Evolutionary conservation across 768 basidiomycete genomes (phyloP), one percentile per base, ranked within the genome.

Genomic region (Boletellus ananiceps): DNA sequence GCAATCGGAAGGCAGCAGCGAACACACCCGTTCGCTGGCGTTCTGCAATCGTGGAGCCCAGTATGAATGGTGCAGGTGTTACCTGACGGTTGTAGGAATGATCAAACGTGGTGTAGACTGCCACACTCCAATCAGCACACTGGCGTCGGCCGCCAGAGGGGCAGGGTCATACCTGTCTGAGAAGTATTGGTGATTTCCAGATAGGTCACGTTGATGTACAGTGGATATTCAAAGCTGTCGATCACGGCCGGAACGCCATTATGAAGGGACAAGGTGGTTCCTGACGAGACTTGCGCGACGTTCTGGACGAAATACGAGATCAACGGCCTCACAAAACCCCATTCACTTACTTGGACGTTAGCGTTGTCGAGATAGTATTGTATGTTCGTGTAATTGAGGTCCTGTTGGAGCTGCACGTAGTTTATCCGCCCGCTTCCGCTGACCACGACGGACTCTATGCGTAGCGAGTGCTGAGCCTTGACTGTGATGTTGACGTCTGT

Each of bases 21-120:
- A 34, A 27, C 77, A 60, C 52, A 83, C 83, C 71, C 11, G 84
- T 74, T 31, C 75, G 64, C 61, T 90, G 88, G 21, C 71, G 76
- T 51, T 83, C 77, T 15, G 64, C 51, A 29, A 84, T 87, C 9
- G 74, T 76, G 8, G 81, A 83, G 9, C 74, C 75, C 5, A 80
- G 59, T 45, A 80, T 74, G 52, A 84, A 78, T 2, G 85, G 82
- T 35, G 74, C 72, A 1, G 86, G 85, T 13, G 76, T 59, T 34
- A 82, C 64, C 19, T 71, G 68, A 19, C 86, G 80, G 43, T 79
- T 65, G 59, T 87, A 90, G 0, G 82, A 83, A 58, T 88, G 87
- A 57, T 89, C 84, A 50, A 90, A 75, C 3, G 61, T 57, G 9
- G 74, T 67, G 43, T 72, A 71, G 59, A 78, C 83, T 86, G 43